Percentiles rank a stretch among this genome's conserved stretches.
These are phyloP conservation scores for Mayamaea pseudoterrestris DNA, from an alignment of 108 stramenopile genomes.

Conservation along the genomic window DNA sequence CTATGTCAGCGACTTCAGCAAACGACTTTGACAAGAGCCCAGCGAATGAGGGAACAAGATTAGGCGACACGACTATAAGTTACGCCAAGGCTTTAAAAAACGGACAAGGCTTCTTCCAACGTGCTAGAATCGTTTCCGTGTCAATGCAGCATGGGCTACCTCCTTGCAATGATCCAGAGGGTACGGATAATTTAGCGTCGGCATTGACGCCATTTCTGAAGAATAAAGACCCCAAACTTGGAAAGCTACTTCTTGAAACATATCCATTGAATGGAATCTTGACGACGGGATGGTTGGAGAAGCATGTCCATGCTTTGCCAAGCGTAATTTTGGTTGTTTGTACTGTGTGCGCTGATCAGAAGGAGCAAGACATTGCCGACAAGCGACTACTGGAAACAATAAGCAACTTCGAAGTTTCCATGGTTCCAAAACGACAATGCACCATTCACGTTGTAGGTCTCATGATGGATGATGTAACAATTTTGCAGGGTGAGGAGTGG, in stretches of 20 bases:
- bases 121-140: conserved; percentile 45
- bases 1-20: neutral
- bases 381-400: conserved; percentile 30
- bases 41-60: neutral
- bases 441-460: conserved; percentile 53
- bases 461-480: conserved; percentile 22
- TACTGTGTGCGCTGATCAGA: conserved; percentile 14
- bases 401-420: conserved; percentile 29
- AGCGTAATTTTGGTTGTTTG: conserved; percentile 54
- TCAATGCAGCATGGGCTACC: conserved; percentile 57
- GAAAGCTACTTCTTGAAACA: conserved; percentile 11
- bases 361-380: conserved; percentile 24
- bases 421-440: conserved; percentile 48
- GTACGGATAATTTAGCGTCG: conserved; percentile 24
- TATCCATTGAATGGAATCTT: conserved; percentile 52
- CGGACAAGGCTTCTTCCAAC: conserved; percentile 44
- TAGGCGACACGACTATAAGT: conserved; percentile 2
- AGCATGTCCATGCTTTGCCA: conserved; percentile 58
- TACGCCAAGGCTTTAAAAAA: conserved; percentile 26
- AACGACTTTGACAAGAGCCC: neutral
- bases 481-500: conserved; percentile 23
- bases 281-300: conserved; percentile 63
- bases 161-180: conserved; percentile 57
- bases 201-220: conserved; percentile 5
- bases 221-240: conserved; percentile 1